Base-by-base conservation (phyloP, 345 rosid genomes). In the Pistacia vera region DNA sequence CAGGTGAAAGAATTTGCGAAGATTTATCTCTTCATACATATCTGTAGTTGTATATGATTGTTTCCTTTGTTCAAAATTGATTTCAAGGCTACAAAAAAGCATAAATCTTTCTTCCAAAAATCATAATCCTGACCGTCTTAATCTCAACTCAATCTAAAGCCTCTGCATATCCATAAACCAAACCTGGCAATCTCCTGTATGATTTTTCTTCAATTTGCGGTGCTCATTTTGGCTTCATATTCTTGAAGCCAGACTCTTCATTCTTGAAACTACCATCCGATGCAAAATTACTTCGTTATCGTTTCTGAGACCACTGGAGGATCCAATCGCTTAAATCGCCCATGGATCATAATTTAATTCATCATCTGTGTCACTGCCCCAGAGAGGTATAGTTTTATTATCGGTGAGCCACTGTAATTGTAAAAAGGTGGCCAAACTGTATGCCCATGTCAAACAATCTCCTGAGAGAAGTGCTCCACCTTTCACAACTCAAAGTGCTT, bases 381-480 rank as follows among this genome's bases (percentile, higher is more conserved):
- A 85, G 54, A 86, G 46, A 28, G 80, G 85, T 55, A 87, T 72
- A 44, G 89, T 35, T 83, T 88, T 6, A 48, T 63, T 0, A 79
- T 3, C 1, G 92, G 90, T 0, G 90, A 80, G 54, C 82, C 86
- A 33, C 87, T 82, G 78, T 86, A 88, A 17, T 83, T 83, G 57
- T 81, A 66, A 68, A 88, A 86, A 80, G 22, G 75, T 80, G 13
- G 84, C 81, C 74, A 88, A 83, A 79, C 86, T 0, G 88, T 84
- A 41, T 84, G 90, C 67, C 88, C 88, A 81, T 90, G 71, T 86
- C 86, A 64, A 84, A 86, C 17, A 90, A 73, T 77, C 94, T 87
- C 79, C 60, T 56, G 30, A 86, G 33, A 48, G 90, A 85, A 0
- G 85, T 77, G 81, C 81, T 69, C 89, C 87, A 10, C 72, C 69